phyloP scores from a whole-genome alignment of 179 eudicot species.

The Silene vulgaris region DNA sequence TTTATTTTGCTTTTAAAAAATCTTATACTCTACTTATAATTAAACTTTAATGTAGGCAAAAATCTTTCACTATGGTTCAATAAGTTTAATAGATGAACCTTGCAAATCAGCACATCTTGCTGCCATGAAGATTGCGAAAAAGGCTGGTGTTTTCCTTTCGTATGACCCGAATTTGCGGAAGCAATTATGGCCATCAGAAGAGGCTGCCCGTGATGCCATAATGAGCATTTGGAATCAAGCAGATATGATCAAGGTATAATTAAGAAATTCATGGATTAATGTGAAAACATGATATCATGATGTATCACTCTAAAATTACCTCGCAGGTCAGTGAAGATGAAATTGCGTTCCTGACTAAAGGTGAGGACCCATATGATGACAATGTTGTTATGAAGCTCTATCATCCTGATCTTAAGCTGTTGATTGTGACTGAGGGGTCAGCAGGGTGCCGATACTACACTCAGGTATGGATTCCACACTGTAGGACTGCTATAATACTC shows the following conservation, averaged over 20 bases:
- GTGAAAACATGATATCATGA: not conserved
- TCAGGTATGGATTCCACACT: conserved; percentile 31
- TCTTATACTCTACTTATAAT: not conserved
- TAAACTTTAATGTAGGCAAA: conserved; percentile 39
- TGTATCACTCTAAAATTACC: conserved; percentile 3
- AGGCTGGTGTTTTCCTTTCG: conserved; percentile 53
- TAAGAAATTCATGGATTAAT: not conserved
- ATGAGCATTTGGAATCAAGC: conserved; percentile 74
- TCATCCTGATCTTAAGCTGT: conserved; percentile 64
- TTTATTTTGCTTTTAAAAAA: not conserved
- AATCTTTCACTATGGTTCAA: conserved; percentile 69
- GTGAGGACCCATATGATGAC: conserved; percentile 58
- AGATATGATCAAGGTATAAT: conserved; percentile 53
- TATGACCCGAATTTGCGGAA: conserved; percentile 68
- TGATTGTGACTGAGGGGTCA: conserved; percentile 73
- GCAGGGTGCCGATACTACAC: conserved; percentile 76
- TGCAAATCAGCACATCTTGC: conserved; percentile 65
- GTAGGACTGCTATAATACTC: not conserved
- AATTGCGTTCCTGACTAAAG: conserved; percentile 62
- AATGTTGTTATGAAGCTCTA: conserved; percentile 60
- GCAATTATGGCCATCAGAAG: conserved; percentile 65
- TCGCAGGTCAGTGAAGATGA: conserved; percentile 77
- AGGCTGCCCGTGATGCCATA: conserved; percentile 58
- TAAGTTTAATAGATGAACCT: conserved; percentile 65
- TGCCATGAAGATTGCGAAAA: conserved; percentile 58